Evolutionary conservation across 2,329 filamentous ascomycete genomes (phyloP).

Genomic region (Calonectria pseudoturangicola): DNA sequence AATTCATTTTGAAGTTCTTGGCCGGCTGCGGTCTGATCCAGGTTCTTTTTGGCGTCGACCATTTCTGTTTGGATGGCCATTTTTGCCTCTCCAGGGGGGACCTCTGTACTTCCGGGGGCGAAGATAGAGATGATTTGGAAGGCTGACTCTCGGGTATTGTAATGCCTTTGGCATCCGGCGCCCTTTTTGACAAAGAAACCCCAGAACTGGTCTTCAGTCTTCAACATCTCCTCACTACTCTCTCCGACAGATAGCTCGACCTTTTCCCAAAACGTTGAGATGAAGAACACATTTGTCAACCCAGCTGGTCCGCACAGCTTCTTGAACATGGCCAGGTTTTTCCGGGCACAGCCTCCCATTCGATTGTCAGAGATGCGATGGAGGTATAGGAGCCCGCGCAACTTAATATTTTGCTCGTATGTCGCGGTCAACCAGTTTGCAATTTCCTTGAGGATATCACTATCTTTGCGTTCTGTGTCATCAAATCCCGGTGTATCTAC

Average conservation of each 20-base stretch:
- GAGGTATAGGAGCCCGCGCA: conserved; percentile 63
- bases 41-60: conserved; percentile 36
- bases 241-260: conserved; percentile 19
- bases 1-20: conserved; percentile 33
- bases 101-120: not conserved
- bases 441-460: conserved; percentile 25
- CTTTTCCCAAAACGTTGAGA: conserved; percentile 60
- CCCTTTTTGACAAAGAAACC: conserved; percentile 8
- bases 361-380: conserved; percentile 61
- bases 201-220: conserved; percentile 32
- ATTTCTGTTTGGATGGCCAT: conserved; percentile 33
- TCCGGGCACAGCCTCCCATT: conserved; percentile 58
- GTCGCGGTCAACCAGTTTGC: conserved; percentile 12
- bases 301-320: conserved; percentile 60
- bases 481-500: conserved; percentile 34
- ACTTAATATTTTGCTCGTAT: conserved; percentile 39
- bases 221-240: conserved; percentile 36
- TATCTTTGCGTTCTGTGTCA: conserved; percentile 23
- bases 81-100: not conserved
- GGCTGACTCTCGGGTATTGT: conserved; percentile 10
- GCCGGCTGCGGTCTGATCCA: conserved; percentile 36
- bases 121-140: not conserved
- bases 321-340: conserved; percentile 63
- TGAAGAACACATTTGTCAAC: conserved; percentile 59
- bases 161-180: not conserved